These are phyloP conservation scores for Fusarium sp. DNA, from an alignment of 2,329 filamentous ascomycete genomes.

Conservation along the genomic window DNA sequence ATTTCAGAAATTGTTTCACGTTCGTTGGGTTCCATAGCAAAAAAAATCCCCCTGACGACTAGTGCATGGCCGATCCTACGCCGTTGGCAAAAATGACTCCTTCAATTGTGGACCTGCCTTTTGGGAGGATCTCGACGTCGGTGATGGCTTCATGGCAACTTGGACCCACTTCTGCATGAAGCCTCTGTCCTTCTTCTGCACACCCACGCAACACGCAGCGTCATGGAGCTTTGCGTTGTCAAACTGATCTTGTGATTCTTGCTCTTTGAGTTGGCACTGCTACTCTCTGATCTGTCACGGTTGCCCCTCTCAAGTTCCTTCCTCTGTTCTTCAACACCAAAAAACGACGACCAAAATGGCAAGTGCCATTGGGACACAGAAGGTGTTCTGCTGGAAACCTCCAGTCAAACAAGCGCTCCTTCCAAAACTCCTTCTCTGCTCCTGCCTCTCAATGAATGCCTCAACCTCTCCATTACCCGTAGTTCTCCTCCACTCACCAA, in stretches of 20 bases:
- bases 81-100: conserved; percentile 10
- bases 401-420: background rate
- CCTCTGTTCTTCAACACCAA: background rate
- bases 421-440: background rate
- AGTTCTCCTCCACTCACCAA: background rate
- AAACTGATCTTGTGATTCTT: background rate
- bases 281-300: background rate
- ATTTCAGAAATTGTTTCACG: conserved; percentile 11
- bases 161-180: background rate
- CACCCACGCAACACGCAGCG: background rate
- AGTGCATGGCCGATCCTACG: conserved; percentile 17
- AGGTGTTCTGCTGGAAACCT: background rate
- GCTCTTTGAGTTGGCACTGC: background rate
- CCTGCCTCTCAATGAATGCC: background rate
- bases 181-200: background rate
- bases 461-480: background rate
- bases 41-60: background rate
- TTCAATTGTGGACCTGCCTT: conserved; percentile 10
- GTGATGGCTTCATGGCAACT: conserved; percentile 19
- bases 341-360: background rate
- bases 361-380: conserved; percentile 3
- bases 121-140: background rate
- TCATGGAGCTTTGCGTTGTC: background rate
- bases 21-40: background rate
- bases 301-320: background rate